Percentiles rank a stretch among this genome's conserved stretches.
Conservation (phyloP, 225 moss, liverwort and hornwort species). For the Neckera pumila region DNA sequence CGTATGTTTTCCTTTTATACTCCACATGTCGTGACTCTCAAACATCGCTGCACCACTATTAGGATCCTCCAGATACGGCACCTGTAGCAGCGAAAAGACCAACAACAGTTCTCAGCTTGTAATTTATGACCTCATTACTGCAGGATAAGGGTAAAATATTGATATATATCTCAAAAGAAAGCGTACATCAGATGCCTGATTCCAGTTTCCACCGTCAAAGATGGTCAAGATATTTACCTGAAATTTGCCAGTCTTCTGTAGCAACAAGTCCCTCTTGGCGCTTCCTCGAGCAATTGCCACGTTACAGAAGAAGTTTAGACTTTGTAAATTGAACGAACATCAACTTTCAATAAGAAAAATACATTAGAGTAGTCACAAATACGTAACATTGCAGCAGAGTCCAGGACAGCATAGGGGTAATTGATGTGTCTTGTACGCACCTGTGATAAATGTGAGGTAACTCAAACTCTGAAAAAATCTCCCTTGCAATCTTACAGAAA, state of each 20-base stretch:
- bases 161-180: not conserved
- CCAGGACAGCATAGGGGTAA: not conserved
- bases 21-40: slow-evolving; percentile 80
- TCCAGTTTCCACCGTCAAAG: not conserved
- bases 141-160: not conserved
- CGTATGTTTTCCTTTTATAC: slow-evolving; percentile 71
- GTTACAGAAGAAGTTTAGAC: not conserved
- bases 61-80: slow-evolving; percentile 90
- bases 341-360: not conserved
- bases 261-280: slow-evolving; percentile 48
- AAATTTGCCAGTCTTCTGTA: slow-evolving; percentile 35
- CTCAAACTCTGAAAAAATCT: slow-evolving; percentile 91
- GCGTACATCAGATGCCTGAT: not conserved
- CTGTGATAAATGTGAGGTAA: slow-evolving; percentile 87
- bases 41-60: slow-evolving; percentile 88
- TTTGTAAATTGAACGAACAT: not conserved
- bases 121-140: not conserved
- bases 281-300: slow-evolving; percentile 86
- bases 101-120: not conserved
- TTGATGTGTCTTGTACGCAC: slow-evolving; percentile 9
- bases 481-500: slow-evolving; percentile 94
- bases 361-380: not conserved
- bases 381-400: not conserved
- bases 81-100: slow-evolving; percentile 28
- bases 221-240: slow-evolving; percentile 31